Conservation (phyloP, 2,329 filamentous ascomycete species). For the Epichloe glyceriae region DNA sequence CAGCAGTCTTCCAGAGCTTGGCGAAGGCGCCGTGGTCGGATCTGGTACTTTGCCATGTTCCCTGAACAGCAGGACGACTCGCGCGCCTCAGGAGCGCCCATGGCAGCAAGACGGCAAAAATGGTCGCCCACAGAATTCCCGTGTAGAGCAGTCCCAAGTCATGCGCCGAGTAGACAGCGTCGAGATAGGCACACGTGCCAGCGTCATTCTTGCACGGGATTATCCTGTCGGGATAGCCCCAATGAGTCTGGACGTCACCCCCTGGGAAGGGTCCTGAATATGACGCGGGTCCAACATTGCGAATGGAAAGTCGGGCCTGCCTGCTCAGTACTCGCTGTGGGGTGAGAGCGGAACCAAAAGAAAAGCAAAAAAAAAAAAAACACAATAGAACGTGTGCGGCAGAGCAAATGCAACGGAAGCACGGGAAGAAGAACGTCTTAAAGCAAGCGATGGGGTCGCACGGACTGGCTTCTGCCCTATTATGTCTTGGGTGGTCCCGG, state of each 20-base stretch:
- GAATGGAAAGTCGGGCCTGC: no score
- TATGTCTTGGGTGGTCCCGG: neutral
- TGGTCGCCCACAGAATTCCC: constrained; percentile 35
- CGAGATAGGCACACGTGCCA: constrained; percentile 37
- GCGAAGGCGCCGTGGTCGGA: constrained; percentile 10
- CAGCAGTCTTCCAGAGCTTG: constrained; percentile 20
- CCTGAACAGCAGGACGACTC: constrained; percentile 12
- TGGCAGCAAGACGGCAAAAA: constrained; percentile 29
- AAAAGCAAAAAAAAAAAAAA: neutral
- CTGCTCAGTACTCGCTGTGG: no score
- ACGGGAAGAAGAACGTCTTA: neutral
- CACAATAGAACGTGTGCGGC: neutral
- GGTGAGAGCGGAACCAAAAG: no score
- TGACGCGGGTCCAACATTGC: constrained; percentile 17
- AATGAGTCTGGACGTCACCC: constrained; percentile 26
- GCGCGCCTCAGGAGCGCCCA: constrained; percentile 23
- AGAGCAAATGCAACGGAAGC: neutral
- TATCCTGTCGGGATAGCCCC: constrained; percentile 33
- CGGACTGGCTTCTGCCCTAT: neutral
- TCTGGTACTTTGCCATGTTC: constrained; percentile 5
- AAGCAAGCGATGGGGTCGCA: neutral
- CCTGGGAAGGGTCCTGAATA: constrained; percentile 30
- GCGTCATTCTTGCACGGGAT: constrained; percentile 32
- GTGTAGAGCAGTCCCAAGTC: constrained; percentile 37
- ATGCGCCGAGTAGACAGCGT: constrained; percentile 36